These are phyloP conservation scores for Trichothecium roseum DNA, from an alignment of 2,329 filamentous ascomycete species.

Conservation along the genomic window DNA sequence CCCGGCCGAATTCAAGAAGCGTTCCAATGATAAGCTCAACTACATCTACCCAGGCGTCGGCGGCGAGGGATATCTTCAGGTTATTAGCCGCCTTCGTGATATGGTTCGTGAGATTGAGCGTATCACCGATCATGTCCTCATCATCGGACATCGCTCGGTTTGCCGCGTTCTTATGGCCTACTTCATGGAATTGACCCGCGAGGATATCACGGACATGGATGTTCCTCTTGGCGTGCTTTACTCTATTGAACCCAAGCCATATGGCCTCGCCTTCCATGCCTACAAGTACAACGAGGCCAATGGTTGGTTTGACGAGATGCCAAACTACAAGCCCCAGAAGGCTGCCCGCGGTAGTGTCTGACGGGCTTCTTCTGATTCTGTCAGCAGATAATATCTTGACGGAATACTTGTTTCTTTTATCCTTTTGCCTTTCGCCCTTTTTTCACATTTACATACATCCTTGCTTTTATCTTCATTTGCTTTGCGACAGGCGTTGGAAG, in stretches of 20 bases:
- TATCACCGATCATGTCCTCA: slow-evolving; percentile 88
- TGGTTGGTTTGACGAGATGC: slow-evolving; percentile 76
- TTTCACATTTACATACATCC: background rate
- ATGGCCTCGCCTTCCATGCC: slow-evolving; percentile 93
- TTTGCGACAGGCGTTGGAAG: background rate
- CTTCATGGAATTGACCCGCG: slow-evolving; percentile 83
- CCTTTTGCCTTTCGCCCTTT: background rate
- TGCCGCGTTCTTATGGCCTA: slow-evolving; percentile 90
- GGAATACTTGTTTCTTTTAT: background rate
- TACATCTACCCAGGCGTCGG: slow-evolving; percentile 96
- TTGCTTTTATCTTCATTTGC: background rate
- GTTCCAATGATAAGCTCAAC: slow-evolving; percentile 77
- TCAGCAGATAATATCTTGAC: background rate
- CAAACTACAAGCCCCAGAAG: slow-evolving; percentile 67
- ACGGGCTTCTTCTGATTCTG: background rate
- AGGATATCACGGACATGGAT: slow-evolving; percentile 90
- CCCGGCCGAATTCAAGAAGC: slow-evolving; percentile 71
- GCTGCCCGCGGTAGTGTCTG: slow-evolving; percentile 21
- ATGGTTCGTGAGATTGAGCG: slow-evolving; percentile 96
- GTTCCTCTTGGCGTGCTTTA: slow-evolving; percentile 91
- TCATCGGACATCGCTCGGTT: slow-evolving; percentile 87
- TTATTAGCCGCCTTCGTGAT: slow-evolving; percentile 88
- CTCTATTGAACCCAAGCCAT: slow-evolving; percentile 92
- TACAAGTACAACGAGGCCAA: slow-evolving; percentile 76
- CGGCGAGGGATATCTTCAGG: slow-evolving; percentile 91